Conservation (phyloP, 495 filamentous ascomycete genomes). For the Podospora pseudoanserina region DNA sequence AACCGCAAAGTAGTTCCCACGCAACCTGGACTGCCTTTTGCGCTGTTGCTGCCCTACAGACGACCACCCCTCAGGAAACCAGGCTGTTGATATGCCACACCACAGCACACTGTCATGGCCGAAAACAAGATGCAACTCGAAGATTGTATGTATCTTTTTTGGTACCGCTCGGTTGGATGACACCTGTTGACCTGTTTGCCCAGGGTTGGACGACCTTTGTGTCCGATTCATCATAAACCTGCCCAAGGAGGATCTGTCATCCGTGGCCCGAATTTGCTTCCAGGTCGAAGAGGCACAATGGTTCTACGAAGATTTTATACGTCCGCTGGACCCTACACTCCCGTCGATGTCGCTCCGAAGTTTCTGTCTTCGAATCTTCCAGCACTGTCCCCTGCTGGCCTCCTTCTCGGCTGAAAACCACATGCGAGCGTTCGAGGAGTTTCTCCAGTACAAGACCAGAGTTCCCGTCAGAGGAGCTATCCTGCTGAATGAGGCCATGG, state of each 20-base stretch:
- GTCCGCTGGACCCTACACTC: constrained; percentile 77
- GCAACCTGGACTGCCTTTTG: neutral
- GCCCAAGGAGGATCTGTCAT: constrained; percentile 81
- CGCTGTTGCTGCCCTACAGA: neutral
- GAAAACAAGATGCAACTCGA: constrained; percentile 78
- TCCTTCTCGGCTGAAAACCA: constrained; percentile 73
- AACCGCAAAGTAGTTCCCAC: neutral
- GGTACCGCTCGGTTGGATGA: constrained; percentile 4
- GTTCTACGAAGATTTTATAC: constrained; percentile 99
- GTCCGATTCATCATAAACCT: constrained; percentile 95
- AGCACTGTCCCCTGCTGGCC: constrained; percentile 84
- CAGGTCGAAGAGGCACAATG: constrained; percentile 99
- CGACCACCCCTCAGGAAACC: constrained; percentile 4
- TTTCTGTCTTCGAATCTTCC: constrained; percentile 85
- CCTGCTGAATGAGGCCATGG: constrained; percentile 85
- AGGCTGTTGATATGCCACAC: constrained; percentile 28
- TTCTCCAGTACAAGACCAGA: constrained; percentile 87
- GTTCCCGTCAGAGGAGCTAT: constrained; percentile 94
- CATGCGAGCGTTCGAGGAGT: constrained; percentile 78
- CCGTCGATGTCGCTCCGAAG: constrained; percentile 77
- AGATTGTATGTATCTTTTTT: constrained; percentile 65
- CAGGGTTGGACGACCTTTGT: constrained; percentile 93
- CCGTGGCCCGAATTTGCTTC: constrained; percentile 91
- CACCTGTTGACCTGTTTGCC: constrained; percentile 10
- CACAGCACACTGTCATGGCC: constrained; percentile 57